These are phyloP conservation scores for Penicillium fuscoglaucum DNA, from an alignment of 2,329 filamentous ascomycete species.

Conservation along the genomic window DNA sequence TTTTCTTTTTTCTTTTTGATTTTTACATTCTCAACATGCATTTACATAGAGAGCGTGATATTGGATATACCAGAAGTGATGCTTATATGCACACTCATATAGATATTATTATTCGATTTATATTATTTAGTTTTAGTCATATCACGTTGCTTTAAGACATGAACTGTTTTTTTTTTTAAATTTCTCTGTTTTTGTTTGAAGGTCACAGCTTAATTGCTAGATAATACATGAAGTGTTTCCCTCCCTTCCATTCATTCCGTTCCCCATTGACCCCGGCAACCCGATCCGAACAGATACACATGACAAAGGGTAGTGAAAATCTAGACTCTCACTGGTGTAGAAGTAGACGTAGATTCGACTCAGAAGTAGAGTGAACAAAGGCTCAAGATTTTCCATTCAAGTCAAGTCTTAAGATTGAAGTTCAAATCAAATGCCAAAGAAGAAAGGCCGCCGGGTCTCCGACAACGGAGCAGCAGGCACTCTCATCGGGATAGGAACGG, in stretches of 20 bases:
- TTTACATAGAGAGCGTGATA: slow-evolving; percentile 24
- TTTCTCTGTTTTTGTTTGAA: not conserved
- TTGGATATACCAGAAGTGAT: not conserved
- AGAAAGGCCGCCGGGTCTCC: slow-evolving; percentile 13
- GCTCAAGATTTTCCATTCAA: no score
- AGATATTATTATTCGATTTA: not conserved
- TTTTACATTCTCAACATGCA: slow-evolving; percentile 16
- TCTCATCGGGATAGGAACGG: slow-evolving; percentile 48
- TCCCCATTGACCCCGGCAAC: not conserved
- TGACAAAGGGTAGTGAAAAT: not conserved
- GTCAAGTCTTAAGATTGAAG: not conserved
- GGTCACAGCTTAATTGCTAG: not conserved
- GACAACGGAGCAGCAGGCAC: slow-evolving; percentile 31
- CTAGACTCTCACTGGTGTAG: not conserved
- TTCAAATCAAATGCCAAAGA: not conserved
- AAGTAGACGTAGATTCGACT: not conserved
- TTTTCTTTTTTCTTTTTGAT: not conserved
- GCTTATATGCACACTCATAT: not conserved
- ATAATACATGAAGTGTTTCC: not conserved
- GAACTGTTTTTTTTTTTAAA: not conserved
- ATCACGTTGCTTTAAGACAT: not conserved
- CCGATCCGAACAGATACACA: not conserved
- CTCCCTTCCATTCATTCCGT: not conserved
- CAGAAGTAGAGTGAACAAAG: not conserved
- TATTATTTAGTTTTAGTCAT: not conserved